These are phyloP conservation scores for Solanum ahanhuiri DNA, from an alignment of 257 asterid species.

Conservation along the genomic window DNA sequence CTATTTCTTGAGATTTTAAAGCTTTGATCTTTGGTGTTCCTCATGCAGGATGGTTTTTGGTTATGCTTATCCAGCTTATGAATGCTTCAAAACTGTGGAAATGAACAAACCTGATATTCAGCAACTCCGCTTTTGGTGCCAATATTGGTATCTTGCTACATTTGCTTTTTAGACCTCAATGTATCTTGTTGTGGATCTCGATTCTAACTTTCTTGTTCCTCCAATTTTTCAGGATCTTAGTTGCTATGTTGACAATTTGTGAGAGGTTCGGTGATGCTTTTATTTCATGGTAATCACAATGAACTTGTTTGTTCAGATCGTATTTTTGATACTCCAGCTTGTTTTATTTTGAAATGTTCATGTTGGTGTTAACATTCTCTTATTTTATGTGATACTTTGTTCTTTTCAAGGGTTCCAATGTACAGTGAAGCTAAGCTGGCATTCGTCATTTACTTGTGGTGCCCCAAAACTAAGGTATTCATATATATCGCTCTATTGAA, in stretches of 20 bases:
- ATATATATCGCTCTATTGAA: not conserved
- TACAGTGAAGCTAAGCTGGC: conserved; percentile 97
- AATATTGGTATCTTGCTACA: conserved; percentile 49
- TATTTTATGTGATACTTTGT: not conserved
- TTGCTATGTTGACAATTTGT: conserved; percentile 72
- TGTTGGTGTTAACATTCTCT: not conserved
- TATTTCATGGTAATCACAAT: conserved; percentile 62
- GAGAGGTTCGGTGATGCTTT: conserved; percentile 85
- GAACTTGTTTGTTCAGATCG: not conserved
- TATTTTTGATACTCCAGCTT: not conserved
- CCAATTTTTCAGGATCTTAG: conserved; percentile 70
- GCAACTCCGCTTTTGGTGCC: conserved; percentile 95
- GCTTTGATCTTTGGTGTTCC: not conserved
- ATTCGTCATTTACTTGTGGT: conserved; percentile 88
- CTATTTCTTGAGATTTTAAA: not conserved
- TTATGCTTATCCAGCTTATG: conserved; percentile 89
- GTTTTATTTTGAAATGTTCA: not conserved
- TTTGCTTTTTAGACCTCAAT: not conserved
- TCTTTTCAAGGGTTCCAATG: conserved; percentile 77
- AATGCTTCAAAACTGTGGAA: conserved; percentile 80
- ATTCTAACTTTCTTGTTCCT: not conserved
- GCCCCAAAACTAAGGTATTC: conserved; percentile 82
- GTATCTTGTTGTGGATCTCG: conserved; percentile 1
- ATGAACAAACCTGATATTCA: conserved; percentile 82
- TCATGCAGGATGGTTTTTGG: conserved; percentile 74